Evolutionary conservation across 495 filamentous ascomycete species (phyloP), one percentile per base, ranked within the genome.

Genomic region (Haplographium delicatum): DNA sequence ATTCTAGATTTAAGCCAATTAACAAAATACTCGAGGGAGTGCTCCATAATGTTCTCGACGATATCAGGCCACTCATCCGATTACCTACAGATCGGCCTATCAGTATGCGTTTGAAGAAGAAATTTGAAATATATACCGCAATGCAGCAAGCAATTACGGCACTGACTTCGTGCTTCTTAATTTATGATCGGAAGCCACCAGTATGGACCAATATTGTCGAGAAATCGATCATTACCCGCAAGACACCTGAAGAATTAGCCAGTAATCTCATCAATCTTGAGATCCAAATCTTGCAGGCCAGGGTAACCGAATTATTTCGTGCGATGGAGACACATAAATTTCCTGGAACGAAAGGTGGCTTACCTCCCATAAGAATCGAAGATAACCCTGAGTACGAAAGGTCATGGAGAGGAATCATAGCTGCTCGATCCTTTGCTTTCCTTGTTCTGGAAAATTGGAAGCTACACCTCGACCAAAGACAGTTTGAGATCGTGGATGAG

Each of bases 51-150:
- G 23, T 22, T 19, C 22, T 22, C 5, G 22, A 41, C 18, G 38
- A 22, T 41, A 16, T 33, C 10, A 13, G 44, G 3, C 28, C 44
- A 2, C n/a, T 31, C 16, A 33, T 10, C 15, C n/a, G 10, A 4
- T 8, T 25, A 3, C 41, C 25, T 15, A 24, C 20, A 0, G 41
- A 24, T 11, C 13, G 11, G n/a, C 7, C 26, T 3, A 26, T 28
- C 22, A 18, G 22, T 13, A 13, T 11, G 7, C 26, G 28, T 16
- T 3, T 47, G n/a, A 6, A 19, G 26, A 31, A 34, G 26, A 47
- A 47, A n/a, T 47, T 47, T 33, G 44, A 34, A 9, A 34, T 47
- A 16, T 47, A 47, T n/a, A 47, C 11, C 15, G 24, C 11, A 10
- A 47, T 47, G 44, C 20, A 44, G 25, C 22, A 22, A 9, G 41